Evolutionary conservation across 371 early-diverging fungal genomes (phyloP).

Genomic region (Lichtheimia ornata): DNA sequence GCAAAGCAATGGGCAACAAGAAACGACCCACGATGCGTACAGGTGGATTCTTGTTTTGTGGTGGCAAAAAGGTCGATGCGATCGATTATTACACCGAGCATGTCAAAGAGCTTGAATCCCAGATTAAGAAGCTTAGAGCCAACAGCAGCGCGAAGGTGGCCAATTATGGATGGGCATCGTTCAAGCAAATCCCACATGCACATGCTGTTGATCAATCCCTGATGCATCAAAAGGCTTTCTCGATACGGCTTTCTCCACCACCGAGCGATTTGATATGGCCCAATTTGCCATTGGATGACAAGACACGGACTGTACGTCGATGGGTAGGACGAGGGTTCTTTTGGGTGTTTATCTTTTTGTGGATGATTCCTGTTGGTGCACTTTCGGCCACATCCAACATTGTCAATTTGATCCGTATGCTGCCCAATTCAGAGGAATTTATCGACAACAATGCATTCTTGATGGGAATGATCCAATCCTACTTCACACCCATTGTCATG

Average conservation of each 20-base stretch:
- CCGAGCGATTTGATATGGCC: conserved; percentile 84
- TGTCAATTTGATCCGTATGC: conserved; percentile 53
- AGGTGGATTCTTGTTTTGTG: conserved; percentile 38
- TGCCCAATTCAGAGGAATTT: conserved; percentile 54
- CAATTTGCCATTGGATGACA: conserved; percentile 65
- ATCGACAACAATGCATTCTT: conserved; percentile 52
- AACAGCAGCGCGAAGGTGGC: conserved; percentile 46
- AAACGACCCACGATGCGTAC: conserved; percentile 57
- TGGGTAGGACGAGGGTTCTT: conserved; percentile 61
- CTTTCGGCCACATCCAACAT: conserved; percentile 69
- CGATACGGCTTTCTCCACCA: conserved; percentile 65
- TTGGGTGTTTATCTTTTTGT: conserved; percentile 63
- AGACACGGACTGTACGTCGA: conserved; percentile 53
- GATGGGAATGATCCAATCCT: conserved; percentile 67
- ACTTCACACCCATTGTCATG: conserved; percentile 72
- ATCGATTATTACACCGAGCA: conserved; percentile 71
- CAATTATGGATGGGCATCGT: conserved; percentile 80
- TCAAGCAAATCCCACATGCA: conserved; percentile 62
- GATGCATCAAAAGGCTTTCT: conserved; percentile 13
- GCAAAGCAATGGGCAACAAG: conserved; percentile 35
- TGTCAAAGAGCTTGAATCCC: conserved; percentile 62
- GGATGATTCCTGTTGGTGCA: conserved; percentile 69
- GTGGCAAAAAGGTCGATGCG: conserved; percentile 70
- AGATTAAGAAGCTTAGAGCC: conserved; percentile 64
- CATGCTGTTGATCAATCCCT: conserved; percentile 44